Evolutionary conservation across 768 basidiomycete genomes (phyloP).

Genomic region (Suillus weaverae): DNA sequence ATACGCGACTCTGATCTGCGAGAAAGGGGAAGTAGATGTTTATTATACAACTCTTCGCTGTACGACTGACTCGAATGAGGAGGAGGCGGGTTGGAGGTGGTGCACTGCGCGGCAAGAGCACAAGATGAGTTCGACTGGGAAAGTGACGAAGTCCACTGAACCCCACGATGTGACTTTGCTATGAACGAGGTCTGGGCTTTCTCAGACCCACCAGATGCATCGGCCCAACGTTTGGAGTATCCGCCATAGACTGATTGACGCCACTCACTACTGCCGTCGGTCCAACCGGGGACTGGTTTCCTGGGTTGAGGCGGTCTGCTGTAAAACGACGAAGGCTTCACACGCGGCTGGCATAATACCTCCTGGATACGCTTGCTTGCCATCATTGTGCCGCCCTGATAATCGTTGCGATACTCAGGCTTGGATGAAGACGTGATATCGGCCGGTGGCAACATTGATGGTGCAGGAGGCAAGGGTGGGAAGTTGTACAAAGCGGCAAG

Average conservation of each 20-base stretch:
- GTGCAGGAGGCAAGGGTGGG: slow-evolving; percentile 53
- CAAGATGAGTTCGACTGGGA: slow-evolving; percentile 20
- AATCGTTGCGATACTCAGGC: slow-evolving; percentile 40
- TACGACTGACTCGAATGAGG: slow-evolving; percentile 33
- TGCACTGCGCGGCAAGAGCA: slow-evolving; percentile 26
- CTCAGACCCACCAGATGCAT: slow-evolving; percentile 29
- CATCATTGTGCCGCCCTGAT: slow-evolving; percentile 69
- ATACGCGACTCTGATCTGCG: slow-evolving; percentile 54
- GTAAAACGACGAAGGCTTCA: slow-evolving; percentile 37
- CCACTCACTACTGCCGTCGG: slow-evolving; percentile 66
- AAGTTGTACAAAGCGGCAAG: slow-evolving; percentile 46
- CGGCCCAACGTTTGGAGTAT: slow-evolving; percentile 42
- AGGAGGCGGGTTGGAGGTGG: slow-evolving; percentile 23
- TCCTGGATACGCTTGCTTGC: slow-evolving; percentile 56
- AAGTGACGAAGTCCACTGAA: slow-evolving; percentile 45
- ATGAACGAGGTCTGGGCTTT: slow-evolving; percentile 47
- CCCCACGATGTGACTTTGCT: slow-evolving; percentile 52
- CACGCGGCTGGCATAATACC: slow-evolving; percentile 40
- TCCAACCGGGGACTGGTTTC: slow-evolving; percentile 64
- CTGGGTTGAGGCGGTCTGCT: slow-evolving; percentile 35
- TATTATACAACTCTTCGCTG: slow-evolving; percentile 50
- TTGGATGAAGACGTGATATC: slow-evolving; percentile 24
- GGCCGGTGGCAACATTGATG: slow-evolving; percentile 36
- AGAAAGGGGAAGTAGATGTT: slow-evolving; percentile 56
- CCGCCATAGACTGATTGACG: slow-evolving; percentile 58